These are phyloP conservation scores for Boletellus sp. DNA, from an alignment of 768 basidiomycete species.

Conservation along the genomic window DNA sequence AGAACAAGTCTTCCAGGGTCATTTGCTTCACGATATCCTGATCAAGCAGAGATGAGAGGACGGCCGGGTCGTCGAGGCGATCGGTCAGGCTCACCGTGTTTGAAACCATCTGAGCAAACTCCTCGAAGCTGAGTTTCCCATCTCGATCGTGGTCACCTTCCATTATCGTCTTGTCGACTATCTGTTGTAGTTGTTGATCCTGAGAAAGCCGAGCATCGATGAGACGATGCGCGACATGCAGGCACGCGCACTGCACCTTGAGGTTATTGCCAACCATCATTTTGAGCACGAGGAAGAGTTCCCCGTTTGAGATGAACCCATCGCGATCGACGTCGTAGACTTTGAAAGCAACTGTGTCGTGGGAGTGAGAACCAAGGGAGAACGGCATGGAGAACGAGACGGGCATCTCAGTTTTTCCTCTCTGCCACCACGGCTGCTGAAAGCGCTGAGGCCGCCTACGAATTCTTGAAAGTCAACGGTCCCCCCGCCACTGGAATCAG, in stretches of 20 bases:
- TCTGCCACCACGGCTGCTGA: constrained; percentile 92
- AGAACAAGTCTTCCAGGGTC: constrained; percentile 94
- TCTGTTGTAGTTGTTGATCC: constrained; percentile 99
- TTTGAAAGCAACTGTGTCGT: constrained; percentile 89
- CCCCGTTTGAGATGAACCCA: constrained; percentile 96
- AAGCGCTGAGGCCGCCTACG: constrained; percentile 95
- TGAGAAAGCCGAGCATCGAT: constrained; percentile 27
- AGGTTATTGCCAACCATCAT: constrained; percentile 99
- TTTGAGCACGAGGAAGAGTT: constrained; percentile 96
- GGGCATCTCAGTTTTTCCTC: constrained; percentile 95
- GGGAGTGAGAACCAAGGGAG: neutral
- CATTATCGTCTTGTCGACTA: constrained; percentile 99
- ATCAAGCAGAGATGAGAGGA: constrained; percentile 7
- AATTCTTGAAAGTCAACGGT: constrained; percentile 99
- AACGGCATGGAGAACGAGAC: constrained; percentile 31
- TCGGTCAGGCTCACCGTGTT: constrained; percentile 65
- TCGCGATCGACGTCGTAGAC: constrained; percentile 99
- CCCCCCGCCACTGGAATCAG: constrained; percentile 75
- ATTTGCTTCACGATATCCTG: constrained; percentile 99
- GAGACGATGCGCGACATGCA: neutral
- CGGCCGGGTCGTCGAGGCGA: neutral
- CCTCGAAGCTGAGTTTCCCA: constrained; percentile 95
- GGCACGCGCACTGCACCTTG: constrained; percentile 54
- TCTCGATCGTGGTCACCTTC: constrained; percentile 98
- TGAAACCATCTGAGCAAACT: constrained; percentile 95